A percentile compares a stretch with the other conserved stretches of the same genome.
These are phyloP conservation scores for Senna tora DNA, from an alignment of 306 rosid species.

Conservation along the genomic window DNA sequence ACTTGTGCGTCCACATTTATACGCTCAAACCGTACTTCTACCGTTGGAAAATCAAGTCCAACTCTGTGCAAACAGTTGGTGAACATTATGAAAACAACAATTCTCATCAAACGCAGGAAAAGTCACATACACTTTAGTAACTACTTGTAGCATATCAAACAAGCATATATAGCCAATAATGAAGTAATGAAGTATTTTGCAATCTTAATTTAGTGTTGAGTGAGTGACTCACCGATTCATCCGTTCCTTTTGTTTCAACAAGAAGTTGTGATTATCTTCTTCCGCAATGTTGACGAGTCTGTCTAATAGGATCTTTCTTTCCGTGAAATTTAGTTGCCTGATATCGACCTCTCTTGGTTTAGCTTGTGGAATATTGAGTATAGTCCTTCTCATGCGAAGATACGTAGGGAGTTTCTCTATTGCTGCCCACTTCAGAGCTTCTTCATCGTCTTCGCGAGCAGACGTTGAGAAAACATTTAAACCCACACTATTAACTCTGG, in stretches of 20 bases:
- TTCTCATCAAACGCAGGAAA: too few species aligned
- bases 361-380: slow-evolving; percentile 59
- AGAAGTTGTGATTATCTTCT: slow-evolving; percentile 78
- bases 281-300: slow-evolving; percentile 80
- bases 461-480: slow-evolving; percentile 48
- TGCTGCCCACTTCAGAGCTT: too few species aligned
- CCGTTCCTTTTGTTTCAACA: slow-evolving; percentile 72
- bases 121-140: too few species aligned
- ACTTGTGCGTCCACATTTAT: slow-evolving; percentile 70
- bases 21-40: slow-evolving; percentile 78
- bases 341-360: slow-evolving; percentile 64
- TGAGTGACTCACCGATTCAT: slow-evolving; percentile 61
- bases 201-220: too few species aligned
- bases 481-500: too few species aligned
- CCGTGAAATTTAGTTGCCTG: slow-evolving; percentile 56
- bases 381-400: slow-evolving; percentile 52
- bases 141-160: too few species aligned
- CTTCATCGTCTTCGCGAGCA: slow-evolving; percentile 55
- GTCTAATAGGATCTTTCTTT: slow-evolving; percentile 64
- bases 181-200: too few species aligned
- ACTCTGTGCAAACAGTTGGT: slow-evolving; percentile 35
- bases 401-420: slow-evolving; percentile 46
- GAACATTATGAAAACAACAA: not conserved
- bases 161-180: too few species aligned
- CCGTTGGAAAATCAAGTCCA: slow-evolving; percentile 66